These are phyloP conservation scores for Pogostemon cablin DNA, from an alignment of 257 asterid species.

Conservation along the genomic window DNA sequence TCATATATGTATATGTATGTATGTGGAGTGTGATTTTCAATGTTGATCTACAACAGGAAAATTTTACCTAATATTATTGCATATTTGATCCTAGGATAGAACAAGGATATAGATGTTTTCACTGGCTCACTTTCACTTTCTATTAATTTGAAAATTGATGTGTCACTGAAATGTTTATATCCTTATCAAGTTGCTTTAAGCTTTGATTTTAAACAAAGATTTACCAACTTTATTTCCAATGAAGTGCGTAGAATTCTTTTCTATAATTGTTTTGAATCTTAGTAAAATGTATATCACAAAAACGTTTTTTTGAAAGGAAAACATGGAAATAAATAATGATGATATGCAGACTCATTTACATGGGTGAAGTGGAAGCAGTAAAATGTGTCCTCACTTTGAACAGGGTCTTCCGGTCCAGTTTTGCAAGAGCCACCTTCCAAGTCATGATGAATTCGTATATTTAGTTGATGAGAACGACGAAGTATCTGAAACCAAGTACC, in stretches of 20 bases:
- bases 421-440: conserved; percentile 55
- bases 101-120: too few species aligned
- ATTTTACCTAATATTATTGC: too few species aligned
- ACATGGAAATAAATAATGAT: not conserved
- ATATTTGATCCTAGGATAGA: too few species aligned
- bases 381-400: not conserved
- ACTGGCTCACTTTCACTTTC: too few species aligned
- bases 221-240: not conserved
- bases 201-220: not conserved
- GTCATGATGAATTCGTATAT: conserved; percentile 34
- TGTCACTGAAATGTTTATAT: not conserved
- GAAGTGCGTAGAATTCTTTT: not conserved
- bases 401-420: conserved; percentile 60
- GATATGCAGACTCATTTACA: not conserved
- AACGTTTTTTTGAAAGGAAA: not conserved
- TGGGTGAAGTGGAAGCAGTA: not conserved
- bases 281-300: not conserved
- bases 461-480: conserved; percentile 57
- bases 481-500: conserved; percentile 45
- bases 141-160: not conserved
- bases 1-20: not conserved
- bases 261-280: not conserved
- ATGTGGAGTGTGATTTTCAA: not conserved
- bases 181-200: not conserved
- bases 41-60: not conserved